Base-by-base conservation (phyloP, 176 grass and related monocot genomes). In the Hyparrhenia diplandra region DNA sequence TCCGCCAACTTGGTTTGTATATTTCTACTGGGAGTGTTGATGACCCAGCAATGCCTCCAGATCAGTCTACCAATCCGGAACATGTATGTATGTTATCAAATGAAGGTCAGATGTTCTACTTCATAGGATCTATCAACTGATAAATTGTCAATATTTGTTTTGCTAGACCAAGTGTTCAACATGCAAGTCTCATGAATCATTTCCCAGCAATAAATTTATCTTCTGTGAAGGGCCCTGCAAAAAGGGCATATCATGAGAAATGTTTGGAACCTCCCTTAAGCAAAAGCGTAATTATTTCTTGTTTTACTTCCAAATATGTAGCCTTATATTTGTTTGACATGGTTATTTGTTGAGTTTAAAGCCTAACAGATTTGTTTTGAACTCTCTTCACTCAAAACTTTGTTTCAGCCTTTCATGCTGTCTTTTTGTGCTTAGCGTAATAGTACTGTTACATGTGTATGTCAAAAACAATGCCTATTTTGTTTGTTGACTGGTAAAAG, bases 131-230 rank as follows among this genome's bases (percentile, higher is more conserved):
- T 64, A 20, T 29, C n/a, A 82, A 80, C 75, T 89, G 37, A 88
- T 60, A 35, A 17, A 85, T 70, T 78, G 34, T 70, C 24, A 47
- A 76, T 65, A 65, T 83, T 64, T 76, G 46, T 68, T 89, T 88
- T 74, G 45, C 64, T 87, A 94, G 89, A 73, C 57, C 64, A 73
- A 83, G 64, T 94, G 92, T 80, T 77, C 87, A 76, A 80, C 76
- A 77, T 94, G 92, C 89, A 91, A 85, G 55, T 94, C 89, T 85
- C 82, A 68, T 68, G 87, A 94, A 82, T 83, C 84, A 72, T 87
- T 85, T 83, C 78, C 83, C 27, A 61, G 61, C 72, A 94, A 91
- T 80, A 82, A 89, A 80, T 64, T 94, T 72, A 76, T 94, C 67
- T 75, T 80, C 28, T 94, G 92, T 23, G 81, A 87, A 79, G 92